Base-by-base conservation (phyloP, 352 stramenopile species). In the Phytophthora cryptogea region DNA sequence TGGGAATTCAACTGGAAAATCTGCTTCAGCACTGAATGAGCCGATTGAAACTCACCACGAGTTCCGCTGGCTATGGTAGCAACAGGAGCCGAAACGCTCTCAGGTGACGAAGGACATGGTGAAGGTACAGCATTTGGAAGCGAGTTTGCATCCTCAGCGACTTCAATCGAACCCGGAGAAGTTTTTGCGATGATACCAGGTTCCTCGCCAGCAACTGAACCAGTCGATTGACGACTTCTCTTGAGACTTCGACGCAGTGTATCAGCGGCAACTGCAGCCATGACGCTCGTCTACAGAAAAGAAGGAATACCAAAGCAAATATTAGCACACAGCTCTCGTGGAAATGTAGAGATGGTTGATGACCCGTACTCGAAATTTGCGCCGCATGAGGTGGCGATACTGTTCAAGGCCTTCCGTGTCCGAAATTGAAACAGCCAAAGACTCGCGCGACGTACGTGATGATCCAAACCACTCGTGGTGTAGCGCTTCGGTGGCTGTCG, bases 381-480 rank as follows among this genome's bases (percentile, higher is more conserved):
- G 75, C 23, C 71, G 73, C 81, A 91, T 91, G 35, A 70, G 47
- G 10, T 66, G 62, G 28, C 86, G 71, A 51, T 91, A 91, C 54
- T 76, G 56, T 8, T 63, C 63, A 16, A 91, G 76, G 2, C 74
- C 74, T 2, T 86, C 73, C 3, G 55, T 74, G 23, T 82, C 55
- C 0, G 78, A 88, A 17, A 75, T 68, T 2, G 76, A 71, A n/a
- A 71, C 63, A 47, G 51, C 57, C 10, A 91, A 66, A 39, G 82
- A 78, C 20, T 68, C 32, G 1, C 71, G 77, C 13, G 82, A 77
- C 2, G 78, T 86, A 33, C 76, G 66, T 4, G 62, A 50, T 3
- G 66, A 70, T 16, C 51, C 54, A 45, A 90, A 87, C 81, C 81
- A 90, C 16, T 68, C 53, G 39, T 88, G 58, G 1, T 31, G 30